Base-by-base conservation (phyloP, 129 eudicot genomes). In the Flaveria sonorensis region DNA sequence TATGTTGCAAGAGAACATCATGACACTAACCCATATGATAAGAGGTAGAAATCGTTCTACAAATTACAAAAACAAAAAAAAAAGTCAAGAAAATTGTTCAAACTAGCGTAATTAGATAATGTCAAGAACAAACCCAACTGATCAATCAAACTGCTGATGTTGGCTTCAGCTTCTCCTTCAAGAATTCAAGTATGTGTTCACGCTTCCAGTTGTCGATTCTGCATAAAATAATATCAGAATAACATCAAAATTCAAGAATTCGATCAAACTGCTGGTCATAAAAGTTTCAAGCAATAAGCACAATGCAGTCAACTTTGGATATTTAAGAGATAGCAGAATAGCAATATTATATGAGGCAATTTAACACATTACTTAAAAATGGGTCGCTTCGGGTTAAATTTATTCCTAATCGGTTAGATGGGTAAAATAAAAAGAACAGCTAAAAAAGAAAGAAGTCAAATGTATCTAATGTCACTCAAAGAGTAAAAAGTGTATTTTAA, bases 151-250 rank as follows among this genome's bases (percentile, higher is more conserved):
- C 45, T 14, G 85, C 81, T 75, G 98, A 80, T 24, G 72, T 48
- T n/a, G 87, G 89, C 81, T 88, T 88, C 79, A 92, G 89, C 83
- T 92, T 92, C 81, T 84, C 94, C 74, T 82, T 85, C 72, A 90
- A 80, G 81, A 92, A 92, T 82, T 92, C 94, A 80, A 88, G 71
- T 52, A 92, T 85, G 84, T 92, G 98, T 65, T 92, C 98, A 20
- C 98, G 96, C 81, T 90, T 92, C 98, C 98, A 92, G 88, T 90
- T 92, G 81, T 92, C 98, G 47, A 92, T 74, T 75, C 98, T 92
- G 89, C 86, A 86, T 47, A 45, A 55, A 16, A 72, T 64, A 70
- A 19, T 3, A 71, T 39, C 36, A 32, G 73, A 21, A 12, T 81
- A 5, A 45, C 30, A 26, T 26, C 30, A 26, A 26, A 26, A 26